Conservation (phyloP, 495 filamentous ascomycete genomes). For the Trichocladium uniseriatum region DNA sequence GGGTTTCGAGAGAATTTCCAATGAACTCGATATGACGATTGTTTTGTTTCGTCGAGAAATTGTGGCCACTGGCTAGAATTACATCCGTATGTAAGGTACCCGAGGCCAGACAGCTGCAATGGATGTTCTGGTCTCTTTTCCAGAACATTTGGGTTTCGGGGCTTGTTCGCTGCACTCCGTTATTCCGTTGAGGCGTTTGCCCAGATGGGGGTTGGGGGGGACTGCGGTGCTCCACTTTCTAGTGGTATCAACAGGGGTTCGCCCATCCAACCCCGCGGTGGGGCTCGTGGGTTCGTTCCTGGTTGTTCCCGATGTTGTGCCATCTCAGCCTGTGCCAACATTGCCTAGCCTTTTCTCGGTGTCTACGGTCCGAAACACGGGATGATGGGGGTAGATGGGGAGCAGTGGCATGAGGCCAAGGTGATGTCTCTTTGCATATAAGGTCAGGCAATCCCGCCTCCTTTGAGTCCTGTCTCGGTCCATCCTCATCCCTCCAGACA, state of each 20-base stretch:
- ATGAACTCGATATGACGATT: too few relatives aligned
- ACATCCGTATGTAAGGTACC: conserved; percentile 10
- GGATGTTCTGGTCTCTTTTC: not conserved
- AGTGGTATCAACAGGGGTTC: too few relatives aligned
- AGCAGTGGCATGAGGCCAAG: conserved; percentile 23
- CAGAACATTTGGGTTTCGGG: too few relatives aligned
- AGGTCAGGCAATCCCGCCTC: conserved; percentile 6
- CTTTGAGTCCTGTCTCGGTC: conserved; percentile 1
- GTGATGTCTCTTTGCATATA: conserved; percentile 18
- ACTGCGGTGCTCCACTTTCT: too few relatives aligned
- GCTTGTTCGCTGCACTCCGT: too few relatives aligned
- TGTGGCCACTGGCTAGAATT: too few relatives aligned
- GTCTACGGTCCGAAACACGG: conserved; percentile 38
- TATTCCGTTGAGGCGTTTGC: too few relatives aligned
- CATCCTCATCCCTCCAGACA: not conserved
- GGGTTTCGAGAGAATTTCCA: too few relatives aligned
- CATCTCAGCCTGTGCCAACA: conserved; percentile 19
- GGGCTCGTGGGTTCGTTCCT: not conserved
- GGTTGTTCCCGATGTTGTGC: not conserved
- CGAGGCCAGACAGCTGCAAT: not conserved
- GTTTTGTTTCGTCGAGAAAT: too few relatives aligned
- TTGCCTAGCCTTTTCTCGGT: conserved; percentile 36
- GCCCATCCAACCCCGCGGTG: conserved; percentile 6
- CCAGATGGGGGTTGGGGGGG: too few relatives aligned
- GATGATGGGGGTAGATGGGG: conserved; percentile 32